Percentiles rank a stretch among this genome's conserved stretches.
Conservation (phyloP, 192 early-diverging fungal genomes). For the Mortierella claussenii region DNA sequence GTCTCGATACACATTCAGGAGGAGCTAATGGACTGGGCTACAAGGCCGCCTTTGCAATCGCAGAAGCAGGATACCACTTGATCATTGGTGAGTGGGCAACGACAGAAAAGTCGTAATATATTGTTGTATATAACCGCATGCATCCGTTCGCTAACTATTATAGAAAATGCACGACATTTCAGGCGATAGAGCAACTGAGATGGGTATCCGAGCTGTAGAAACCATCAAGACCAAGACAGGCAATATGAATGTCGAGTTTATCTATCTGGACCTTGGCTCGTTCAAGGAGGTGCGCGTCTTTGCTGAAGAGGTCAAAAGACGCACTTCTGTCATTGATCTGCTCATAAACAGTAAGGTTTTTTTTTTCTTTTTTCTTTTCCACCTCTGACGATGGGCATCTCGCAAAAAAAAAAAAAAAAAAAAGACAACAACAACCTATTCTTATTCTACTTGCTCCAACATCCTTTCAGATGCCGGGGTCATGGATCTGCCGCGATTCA, state of each 20-base stretch:
- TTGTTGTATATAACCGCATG: too few species aligned
- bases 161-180: too few species aligned
- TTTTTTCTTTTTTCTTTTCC: neutral
- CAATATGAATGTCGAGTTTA: constrained; percentile 41
- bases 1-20: constrained; percentile 15
- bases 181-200: constrained; percentile 45
- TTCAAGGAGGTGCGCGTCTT: constrained; percentile 31
- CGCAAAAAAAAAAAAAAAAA: neutral
- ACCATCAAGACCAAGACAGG: constrained; percentile 37
- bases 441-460: neutral
- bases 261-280: constrained; percentile 43
- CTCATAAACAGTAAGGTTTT: constrained; percentile 39
- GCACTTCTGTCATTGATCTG: constrained; percentile 20
- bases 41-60: constrained; percentile 37
- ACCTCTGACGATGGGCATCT: neutral
- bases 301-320: constrained; percentile 4
- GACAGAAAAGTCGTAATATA: too few species aligned
- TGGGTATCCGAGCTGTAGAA: constrained; percentile 40
- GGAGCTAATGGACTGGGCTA: constrained; percentile 39
- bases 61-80: constrained; percentile 44
- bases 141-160: too few species aligned
- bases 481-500: constrained; percentile 40
- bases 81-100: constrained; percentile 31
- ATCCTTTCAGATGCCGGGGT: constrained; percentile 35
- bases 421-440: neutral